Evolutionary conservation across 208 protist species (phyloP).

Genomic region (Trypanosomatidae sp.): DNA sequence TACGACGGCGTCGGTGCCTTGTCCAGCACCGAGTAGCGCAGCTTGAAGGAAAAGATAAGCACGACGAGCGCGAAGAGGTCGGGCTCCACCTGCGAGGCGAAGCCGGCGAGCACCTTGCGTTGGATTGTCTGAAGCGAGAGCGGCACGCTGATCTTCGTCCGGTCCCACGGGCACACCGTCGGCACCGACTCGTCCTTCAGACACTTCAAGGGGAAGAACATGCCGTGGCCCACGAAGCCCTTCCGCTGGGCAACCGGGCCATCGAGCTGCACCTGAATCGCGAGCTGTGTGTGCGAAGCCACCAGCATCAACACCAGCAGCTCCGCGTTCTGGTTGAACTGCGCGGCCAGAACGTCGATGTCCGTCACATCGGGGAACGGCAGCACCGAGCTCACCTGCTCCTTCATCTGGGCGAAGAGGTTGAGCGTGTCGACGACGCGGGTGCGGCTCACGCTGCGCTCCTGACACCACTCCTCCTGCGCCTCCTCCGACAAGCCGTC

Average conservation of each 20-base stretch:
- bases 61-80: constrained; percentile 65
- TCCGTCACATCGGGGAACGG: constrained; percentile 68
- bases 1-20: constrained; percentile 8
- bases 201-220: constrained; percentile 70
- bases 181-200: constrained; percentile 58
- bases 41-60: constrained; percentile 52
- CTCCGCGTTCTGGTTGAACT: constrained; percentile 51
- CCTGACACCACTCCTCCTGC: constrained; percentile 70
- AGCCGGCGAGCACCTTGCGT: constrained; percentile 56
- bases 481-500: constrained; percentile 76
- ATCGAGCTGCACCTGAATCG: constrained; percentile 66
- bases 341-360: constrained; percentile 53
- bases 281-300: constrained; percentile 62
- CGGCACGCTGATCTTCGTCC: constrained; percentile 56
- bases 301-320: constrained; percentile 50
- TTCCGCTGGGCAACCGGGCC: constrained; percentile 41
- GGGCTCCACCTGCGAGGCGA: constrained; percentile 53
- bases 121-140: constrained; percentile 65
- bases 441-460: constrained; percentile 60
- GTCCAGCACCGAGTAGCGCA: constrained; percentile 36
- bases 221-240: constrained; percentile 48
- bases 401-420: constrained; percentile 67
- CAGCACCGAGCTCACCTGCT: constrained; percentile 59
- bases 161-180: constrained; percentile 62
- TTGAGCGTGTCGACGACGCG: constrained; percentile 64